Conservation (phyloP, 1,139 yeast species). For the Geotrichum armillariae region DNA sequence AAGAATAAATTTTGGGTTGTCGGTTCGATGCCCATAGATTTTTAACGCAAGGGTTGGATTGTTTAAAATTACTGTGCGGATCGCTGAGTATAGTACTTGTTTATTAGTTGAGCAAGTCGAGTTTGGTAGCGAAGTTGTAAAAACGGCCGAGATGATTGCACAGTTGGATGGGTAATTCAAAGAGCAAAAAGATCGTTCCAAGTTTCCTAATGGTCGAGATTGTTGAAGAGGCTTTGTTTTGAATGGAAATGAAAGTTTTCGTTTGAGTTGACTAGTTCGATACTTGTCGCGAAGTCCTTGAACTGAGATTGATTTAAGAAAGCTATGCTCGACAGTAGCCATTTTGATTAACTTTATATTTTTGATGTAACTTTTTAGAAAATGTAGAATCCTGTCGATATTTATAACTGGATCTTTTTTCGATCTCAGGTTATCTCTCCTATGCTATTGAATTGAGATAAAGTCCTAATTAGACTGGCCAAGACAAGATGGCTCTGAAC, state of each 20-base stretch:
- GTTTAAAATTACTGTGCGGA: background rate
- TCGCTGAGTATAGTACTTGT: conserved; percentile 7
- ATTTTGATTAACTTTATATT: background rate
- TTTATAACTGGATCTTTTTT: too few species aligned
- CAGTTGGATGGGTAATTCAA: background rate
- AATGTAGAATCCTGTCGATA: too few species aligned
- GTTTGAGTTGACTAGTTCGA: background rate
- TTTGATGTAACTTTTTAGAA: too few species aligned
- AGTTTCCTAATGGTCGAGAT: background rate
- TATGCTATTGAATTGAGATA: too few species aligned
- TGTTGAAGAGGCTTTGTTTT: background rate
- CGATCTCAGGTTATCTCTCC: too few species aligned
- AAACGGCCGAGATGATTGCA: conserved; percentile 5
- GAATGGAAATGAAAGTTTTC: background rate
- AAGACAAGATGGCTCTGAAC: too few species aligned
- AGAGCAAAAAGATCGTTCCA: background rate
- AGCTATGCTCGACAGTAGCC: background rate
- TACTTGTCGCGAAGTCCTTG: conserved; percentile 8
- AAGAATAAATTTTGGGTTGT: background rate
- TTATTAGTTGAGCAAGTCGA: background rate
- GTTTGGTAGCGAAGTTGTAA: background rate
- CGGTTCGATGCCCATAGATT: background rate
- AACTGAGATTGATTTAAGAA: conserved; percentile 1
- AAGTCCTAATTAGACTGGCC: too few species aligned
- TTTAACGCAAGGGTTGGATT: conserved; percentile 4